Conservation (phyloP, 495 filamentous ascomycete species). For the Penicillium cataractarum region DNA sequence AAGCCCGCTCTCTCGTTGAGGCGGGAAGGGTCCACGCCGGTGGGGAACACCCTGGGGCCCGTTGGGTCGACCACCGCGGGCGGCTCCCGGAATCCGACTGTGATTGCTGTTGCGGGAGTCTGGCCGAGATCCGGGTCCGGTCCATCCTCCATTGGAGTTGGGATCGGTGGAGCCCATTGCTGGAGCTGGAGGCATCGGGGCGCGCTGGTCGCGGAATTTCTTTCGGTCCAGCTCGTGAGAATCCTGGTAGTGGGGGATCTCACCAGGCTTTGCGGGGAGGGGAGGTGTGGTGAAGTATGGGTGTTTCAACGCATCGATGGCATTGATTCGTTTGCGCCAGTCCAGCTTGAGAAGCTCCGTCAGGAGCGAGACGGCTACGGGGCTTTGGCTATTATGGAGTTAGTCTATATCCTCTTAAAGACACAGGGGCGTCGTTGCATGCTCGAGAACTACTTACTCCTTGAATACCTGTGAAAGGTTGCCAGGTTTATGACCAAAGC, state of each 20-base stretch:
- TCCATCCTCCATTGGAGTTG: conserved; percentile 66
- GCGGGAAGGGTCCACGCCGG: conserved; percentile 33
- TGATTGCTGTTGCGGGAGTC: conserved; percentile 30
- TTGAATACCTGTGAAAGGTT: conserved; percentile 73
- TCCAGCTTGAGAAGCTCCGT: conserved; percentile 84
- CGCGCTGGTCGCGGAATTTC: conserved; percentile 79
- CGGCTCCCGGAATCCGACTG: conserved; percentile 40
- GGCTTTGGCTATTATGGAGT: conserved; percentile 43
- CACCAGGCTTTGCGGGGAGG: conserved; percentile 76
- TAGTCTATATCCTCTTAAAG: conserved; percentile 4
- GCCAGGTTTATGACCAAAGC: conserved; percentile 63
- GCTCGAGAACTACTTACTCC: conserved; percentile 49
- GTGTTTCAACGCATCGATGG: conserved; percentile 91
- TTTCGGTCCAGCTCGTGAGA: conserved; percentile 94
- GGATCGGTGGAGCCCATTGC: conserved; percentile 85
- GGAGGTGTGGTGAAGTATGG: conserved; percentile 84
- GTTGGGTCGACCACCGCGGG: conserved; percentile 32
- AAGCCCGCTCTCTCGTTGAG: conserved; percentile 38
- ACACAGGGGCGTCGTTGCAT: background rate
- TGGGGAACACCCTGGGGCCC: conserved; percentile 23
- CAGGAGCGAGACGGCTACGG: conserved; percentile 75
- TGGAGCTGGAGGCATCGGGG: conserved; percentile 82
- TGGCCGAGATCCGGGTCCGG: conserved; percentile 35
- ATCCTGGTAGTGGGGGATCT: conserved; percentile 87
- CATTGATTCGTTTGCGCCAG: conserved; percentile 86